Conservation (phyloP, 1,284 basidiomycete genomes). For the Agaricales sp. region DNA sequence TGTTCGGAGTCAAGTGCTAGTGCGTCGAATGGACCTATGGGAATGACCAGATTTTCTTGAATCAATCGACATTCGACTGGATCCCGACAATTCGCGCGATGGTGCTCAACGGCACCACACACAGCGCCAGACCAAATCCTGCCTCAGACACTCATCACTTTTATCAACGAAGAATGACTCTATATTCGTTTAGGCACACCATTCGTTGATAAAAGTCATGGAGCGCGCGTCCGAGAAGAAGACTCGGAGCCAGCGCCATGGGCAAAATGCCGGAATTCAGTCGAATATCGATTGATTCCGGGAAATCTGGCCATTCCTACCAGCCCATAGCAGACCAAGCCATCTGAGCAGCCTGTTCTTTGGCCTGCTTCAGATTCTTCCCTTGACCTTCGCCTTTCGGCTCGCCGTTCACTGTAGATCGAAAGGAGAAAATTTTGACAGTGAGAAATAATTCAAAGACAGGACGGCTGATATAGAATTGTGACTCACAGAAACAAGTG, state of each 20-base stretch:
- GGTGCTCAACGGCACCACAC: too few species aligned
- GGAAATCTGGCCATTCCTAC: slow-evolving; percentile 20
- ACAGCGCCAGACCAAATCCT: too few species aligned
- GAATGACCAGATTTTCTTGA: slow-evolving; percentile 12
- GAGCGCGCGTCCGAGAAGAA: too few species aligned
- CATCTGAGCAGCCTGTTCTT: slow-evolving; percentile 43
- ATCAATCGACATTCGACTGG: not conserved
- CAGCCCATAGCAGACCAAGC: slow-evolving; percentile 39
- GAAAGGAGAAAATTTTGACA: slow-evolving; percentile 4
- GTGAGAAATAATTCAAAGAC: not conserved
- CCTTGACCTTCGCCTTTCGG: slow-evolving; percentile 33
- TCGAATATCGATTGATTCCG: not conserved
- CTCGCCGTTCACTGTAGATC: slow-evolving; percentile 29
- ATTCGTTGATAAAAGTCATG: too few species aligned
- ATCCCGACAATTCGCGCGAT: not conserved
- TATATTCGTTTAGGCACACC: too few species aligned
- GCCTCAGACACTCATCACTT: too few species aligned
- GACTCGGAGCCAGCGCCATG: too few species aligned
- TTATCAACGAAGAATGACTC: too few species aligned
- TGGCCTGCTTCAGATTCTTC: slow-evolving; percentile 42
- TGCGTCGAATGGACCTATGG: slow-evolving; percentile 45
- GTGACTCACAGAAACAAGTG: slow-evolving; percentile 32
- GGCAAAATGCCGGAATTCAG: not conserved
- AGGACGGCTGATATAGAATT: not conserved
- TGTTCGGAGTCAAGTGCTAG: too few species aligned